Conservation (phyloP, 495 filamentous ascomycete species). For the Talaromyces ruber region DNA sequence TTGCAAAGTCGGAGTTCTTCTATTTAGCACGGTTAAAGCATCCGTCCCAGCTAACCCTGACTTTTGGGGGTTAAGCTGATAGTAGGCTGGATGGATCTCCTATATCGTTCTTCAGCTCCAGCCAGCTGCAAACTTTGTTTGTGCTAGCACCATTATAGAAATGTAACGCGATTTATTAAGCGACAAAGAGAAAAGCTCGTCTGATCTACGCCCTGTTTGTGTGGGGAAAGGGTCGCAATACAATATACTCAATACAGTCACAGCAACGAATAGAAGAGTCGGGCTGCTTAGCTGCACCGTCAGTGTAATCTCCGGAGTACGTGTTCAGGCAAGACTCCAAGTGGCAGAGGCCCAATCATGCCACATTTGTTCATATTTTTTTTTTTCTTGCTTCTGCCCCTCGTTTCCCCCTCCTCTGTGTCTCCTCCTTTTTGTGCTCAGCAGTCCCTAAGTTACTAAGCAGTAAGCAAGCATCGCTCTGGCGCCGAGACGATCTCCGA, state of each 20-base stretch:
- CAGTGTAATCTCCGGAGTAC: background rate
- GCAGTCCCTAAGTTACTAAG: background rate
- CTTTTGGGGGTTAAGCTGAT: no score
- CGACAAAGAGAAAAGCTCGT: background rate
- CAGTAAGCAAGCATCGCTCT: background rate
- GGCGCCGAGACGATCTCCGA: background rate
- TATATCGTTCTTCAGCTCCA: background rate
- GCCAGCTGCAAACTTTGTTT: background rate
- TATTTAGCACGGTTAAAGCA: background rate
- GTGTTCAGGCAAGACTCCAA: background rate
- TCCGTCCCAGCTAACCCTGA: no score
- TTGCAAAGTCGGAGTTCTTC: background rate
- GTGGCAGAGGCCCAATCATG: background rate
- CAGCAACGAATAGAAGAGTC: background rate
- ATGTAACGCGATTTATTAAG: background rate
- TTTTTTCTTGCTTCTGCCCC: constrained; percentile 15
- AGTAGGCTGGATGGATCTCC: background rate
- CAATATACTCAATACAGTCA: background rate
- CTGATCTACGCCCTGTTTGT: background rate
- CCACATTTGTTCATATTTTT: background rate
- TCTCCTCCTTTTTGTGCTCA: constrained; percentile 4
- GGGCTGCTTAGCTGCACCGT: background rate
- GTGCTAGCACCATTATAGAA: background rate
- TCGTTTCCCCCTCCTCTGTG: constrained; percentile 14
- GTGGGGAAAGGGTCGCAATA: background rate